Percentiles rank a stretch among this genome's conserved stretches.
These are phyloP conservation scores for Chimonanthus praecox DNA, from an alignment of 164 flowering plant species.

Conservation along the genomic window DNA sequence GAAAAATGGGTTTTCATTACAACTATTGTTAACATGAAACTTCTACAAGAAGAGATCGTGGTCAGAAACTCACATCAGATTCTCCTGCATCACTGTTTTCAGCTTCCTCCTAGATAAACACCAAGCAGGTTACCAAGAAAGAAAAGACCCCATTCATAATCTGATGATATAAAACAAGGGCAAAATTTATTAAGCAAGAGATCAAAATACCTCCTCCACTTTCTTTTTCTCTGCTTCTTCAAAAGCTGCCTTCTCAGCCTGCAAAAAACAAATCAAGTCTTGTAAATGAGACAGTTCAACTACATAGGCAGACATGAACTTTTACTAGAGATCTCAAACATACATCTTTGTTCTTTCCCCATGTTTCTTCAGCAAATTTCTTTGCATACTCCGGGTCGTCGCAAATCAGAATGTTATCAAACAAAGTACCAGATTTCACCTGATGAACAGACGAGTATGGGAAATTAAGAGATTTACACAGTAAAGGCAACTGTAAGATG, in stretches of 20 bases:
- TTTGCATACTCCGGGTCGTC: conserved; percentile 14
- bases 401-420: conserved; percentile 11
- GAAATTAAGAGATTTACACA: background rate
- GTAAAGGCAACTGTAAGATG: no score
- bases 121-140: no score
- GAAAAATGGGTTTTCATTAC: no score
- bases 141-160: no score
- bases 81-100: no score
- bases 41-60: no score
- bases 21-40: no score
- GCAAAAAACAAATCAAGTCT: background rate
- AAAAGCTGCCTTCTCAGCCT: conserved; percentile 13
- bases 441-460: background rate
- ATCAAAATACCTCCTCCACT: conserved; percentile 1
- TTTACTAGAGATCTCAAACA: background rate
- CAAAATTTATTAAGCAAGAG: no score
- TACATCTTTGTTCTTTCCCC: conserved; percentile 17
- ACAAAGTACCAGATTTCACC: conserved; percentile 15
- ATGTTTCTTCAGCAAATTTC: conserved; percentile 15
- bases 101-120: no score
- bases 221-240: background rate
- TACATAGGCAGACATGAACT: background rate
- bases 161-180: no score
- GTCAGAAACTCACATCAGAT: no score
- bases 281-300: background rate